phyloP scores from a whole-genome alignment of 1,284 basidiomycete genomes.

The Marasmius fiardii region DNA sequence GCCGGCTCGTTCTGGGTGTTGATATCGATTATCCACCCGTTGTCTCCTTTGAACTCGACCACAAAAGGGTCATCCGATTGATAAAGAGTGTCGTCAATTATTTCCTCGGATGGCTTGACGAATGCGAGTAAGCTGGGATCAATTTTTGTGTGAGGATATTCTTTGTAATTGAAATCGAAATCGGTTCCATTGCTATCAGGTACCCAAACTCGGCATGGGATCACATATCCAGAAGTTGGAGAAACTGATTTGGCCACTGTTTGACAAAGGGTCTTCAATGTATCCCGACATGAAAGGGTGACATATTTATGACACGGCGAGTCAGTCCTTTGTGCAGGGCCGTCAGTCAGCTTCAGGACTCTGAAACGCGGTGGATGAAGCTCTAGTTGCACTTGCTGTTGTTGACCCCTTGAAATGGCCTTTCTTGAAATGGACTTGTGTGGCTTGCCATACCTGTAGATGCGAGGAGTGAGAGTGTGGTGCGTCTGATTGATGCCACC shows the following conservation, averaged over 20 bases:
- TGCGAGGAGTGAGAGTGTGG: conserved; percentile 1
- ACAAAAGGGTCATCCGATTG: conserved; percentile 60
- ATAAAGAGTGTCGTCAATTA: conserved; percentile 58
- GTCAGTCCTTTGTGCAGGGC: conserved; percentile 17
- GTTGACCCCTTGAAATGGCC: conserved; percentile 59
- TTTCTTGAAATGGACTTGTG: conserved; percentile 55
- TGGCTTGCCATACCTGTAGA: conserved; percentile 66
- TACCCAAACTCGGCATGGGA: conserved; percentile 60
- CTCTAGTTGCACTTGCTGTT: conserved; percentile 64
- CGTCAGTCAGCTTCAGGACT: conserved; percentile 46
- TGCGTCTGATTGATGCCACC: conserved; percentile 6
- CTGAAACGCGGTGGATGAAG: conserved; percentile 73
- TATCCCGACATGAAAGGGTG: conserved; percentile 50
- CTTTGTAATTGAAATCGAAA: conserved; percentile 26
- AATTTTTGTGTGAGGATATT: conserved; percentile 39
- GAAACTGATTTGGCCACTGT: conserved; percentile 35
- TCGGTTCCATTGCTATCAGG: conserved; percentile 35
- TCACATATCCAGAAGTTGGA: conserved; percentile 18
- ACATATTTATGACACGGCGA: conserved; percentile 28
- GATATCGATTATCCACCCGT: conserved; percentile 48
- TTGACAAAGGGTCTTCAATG: conserved; percentile 37
- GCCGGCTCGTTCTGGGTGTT: conserved; percentile 5
- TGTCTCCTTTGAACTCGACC: conserved; percentile 56
- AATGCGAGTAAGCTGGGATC: conserved; percentile 23
- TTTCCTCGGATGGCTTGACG: conserved; percentile 35